phyloP scores from a whole-genome alignment of 2,329 filamentous ascomycete genomes.

The Clarireedia homoeocarpa region DNA sequence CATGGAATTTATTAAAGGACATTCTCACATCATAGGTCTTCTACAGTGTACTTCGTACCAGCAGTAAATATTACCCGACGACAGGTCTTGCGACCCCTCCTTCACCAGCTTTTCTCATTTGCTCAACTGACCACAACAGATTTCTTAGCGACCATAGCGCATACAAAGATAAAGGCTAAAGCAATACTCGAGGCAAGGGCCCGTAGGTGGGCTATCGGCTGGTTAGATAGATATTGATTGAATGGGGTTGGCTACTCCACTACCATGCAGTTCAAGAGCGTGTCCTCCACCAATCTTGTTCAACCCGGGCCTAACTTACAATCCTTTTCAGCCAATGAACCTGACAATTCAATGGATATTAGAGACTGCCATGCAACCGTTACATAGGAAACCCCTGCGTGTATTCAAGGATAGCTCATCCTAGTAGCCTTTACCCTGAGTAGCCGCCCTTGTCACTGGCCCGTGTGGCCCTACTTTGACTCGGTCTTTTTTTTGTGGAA shows the following conservation, averaged over 20 bases:
- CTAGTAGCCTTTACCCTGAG: neutral
- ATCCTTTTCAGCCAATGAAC: neutral
- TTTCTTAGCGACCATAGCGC: too few species aligned
- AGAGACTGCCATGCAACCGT: conserved; percentile 6
- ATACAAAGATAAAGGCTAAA: too few species aligned
- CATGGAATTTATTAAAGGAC: too few species aligned
- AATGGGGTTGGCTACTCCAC: neutral
- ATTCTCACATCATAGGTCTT: too few species aligned
- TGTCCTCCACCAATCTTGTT: neutral
- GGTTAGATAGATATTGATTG: too few species aligned
- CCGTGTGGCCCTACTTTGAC: neutral
- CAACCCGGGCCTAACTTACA: neutral
- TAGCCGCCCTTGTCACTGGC: neutral
- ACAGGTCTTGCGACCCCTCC: too few species aligned
- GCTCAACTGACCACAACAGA: too few species aligned
- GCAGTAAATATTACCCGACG: too few species aligned
- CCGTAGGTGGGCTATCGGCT: neutral
- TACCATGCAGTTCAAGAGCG: neutral
- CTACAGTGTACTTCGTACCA: too few species aligned
- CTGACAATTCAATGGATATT: neutral
- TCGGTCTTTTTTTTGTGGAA: neutral
- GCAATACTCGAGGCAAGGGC: neutral
- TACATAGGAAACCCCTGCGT: conserved; percentile 1
- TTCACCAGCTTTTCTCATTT: too few species aligned
- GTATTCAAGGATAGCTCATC: neutral